Evolutionary conservation across 129 eudicot species (phyloP), one percentile per base, ranked within the genome.

Genomic region (Flaveria linearis): DNA sequence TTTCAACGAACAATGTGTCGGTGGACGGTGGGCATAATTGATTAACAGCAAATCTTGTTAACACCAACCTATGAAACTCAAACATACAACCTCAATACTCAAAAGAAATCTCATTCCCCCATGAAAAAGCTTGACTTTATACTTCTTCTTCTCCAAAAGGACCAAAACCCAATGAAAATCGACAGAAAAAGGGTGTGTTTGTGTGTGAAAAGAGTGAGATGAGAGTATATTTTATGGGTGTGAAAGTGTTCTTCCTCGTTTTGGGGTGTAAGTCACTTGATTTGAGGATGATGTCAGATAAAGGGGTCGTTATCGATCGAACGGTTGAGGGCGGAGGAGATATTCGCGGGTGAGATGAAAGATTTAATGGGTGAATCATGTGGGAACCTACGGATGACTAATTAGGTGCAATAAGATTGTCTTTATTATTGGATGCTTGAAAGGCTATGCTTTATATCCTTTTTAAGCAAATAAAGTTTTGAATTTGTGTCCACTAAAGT

Each of bases 271-370:
- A 65, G 4, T 64, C 83, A 61, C 76, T 70, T 36, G 41, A 10
- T 66, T 50, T 50, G 7, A 5, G n/a, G 41, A 22, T 13, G 9
- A 18, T 14, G 55, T 50, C 55, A 60, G 73, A 76, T 20, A 22
- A 4, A 33, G 39, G 50, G 74, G 79, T 80, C 79, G 78, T 52
- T 80, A 64, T 65, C 74, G 42, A 80, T 73, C 83, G 83, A 74
- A 80, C 78, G 83, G 83, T 51, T 80, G 69, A 67, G 3, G 18
- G 18, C 52, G 7, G 69, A 52, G 69, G 83, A 80, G 68, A 73
- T 80, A 80, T 80, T 80, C 69, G 83, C 83, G 69, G 79, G 83
- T 80, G 72, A 70, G 77, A 71, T 22, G 72, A 20, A 55, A 14
- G 56, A 50, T 50, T 15, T 69, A 71, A 78, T 76, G 55, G 55